phyloP scores from a whole-genome alignment of 2,329 filamentous ascomycete genomes.

The Elsinoe ampelina region DNA sequence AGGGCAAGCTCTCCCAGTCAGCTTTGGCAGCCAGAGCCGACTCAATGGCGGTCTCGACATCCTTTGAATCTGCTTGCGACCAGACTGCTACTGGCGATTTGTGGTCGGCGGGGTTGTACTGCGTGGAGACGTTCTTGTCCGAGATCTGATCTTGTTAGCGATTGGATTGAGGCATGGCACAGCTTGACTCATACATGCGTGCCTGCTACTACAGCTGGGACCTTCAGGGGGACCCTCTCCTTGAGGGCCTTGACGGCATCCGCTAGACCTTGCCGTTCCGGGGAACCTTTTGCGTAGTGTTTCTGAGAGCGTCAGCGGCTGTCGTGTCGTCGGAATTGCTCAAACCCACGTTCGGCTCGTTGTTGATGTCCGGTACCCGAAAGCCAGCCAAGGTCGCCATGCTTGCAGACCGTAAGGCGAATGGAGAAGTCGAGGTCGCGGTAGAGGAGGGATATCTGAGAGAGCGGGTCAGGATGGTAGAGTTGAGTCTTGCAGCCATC shows the following conservation, averaged over 20 bases:
- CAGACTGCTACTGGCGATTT: conserved; percentile 68
- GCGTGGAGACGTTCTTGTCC: conserved; percentile 58
- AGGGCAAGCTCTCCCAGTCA: conserved; percentile 77
- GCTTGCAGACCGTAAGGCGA: conserved; percentile 13
- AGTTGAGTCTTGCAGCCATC: conserved; percentile 8
- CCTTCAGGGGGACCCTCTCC: conserved; percentile 59
- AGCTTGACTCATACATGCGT: conserved; percentile 51
- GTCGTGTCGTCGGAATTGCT: not conserved
- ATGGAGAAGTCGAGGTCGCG: conserved; percentile 12
- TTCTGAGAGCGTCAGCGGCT: conserved; percentile 46
- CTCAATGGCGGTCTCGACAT: conserved; percentile 73
- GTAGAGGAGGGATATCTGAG: conserved; percentile 15
- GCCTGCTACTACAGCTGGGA: conserved; percentile 77
- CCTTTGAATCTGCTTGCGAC: conserved; percentile 65
- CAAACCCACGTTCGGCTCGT: conserved; percentile 82
- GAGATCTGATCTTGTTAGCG: conserved; percentile 17
- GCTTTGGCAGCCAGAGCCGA: conserved; percentile 77
- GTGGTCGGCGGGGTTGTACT: conserved; percentile 78
- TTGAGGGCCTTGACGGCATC: conserved; percentile 63
- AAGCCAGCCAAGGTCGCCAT: conserved; percentile 65
- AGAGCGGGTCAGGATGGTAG: not conserved
- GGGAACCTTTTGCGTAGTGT: conserved; percentile 76
- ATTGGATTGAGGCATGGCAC: not conserved
- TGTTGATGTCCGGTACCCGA: conserved; percentile 75
- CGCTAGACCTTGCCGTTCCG: conserved; percentile 66